Conservation (phyloP, 148 eudicot genomes). For the Rhododendron henanense region DNA sequence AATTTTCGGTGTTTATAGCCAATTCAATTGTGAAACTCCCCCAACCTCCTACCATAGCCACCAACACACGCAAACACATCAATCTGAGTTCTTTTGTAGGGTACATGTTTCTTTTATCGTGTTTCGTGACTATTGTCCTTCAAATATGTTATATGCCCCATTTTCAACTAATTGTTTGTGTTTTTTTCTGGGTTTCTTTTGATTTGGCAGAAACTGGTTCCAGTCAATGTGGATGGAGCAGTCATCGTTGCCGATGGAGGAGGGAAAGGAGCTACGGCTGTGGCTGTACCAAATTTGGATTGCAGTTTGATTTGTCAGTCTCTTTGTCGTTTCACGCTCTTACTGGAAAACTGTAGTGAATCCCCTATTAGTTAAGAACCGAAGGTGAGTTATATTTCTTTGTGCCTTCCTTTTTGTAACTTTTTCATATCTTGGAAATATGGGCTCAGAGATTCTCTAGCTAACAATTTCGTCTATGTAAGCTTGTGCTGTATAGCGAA, state of each 20-base stretch:
- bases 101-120: no score
- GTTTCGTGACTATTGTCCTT: not conserved
- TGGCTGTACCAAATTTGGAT: slow-evolving; percentile 13
- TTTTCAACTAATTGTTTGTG: not conserved
- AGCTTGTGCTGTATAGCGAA: no score
- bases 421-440: no score
- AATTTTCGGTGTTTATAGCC: not conserved
- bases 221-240: slow-evolving; percentile 12
- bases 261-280: slow-evolving; percentile 16
- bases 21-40: not conserved
- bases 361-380: no score
- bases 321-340: no score
- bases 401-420: no score
- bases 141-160: not conserved
- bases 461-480: not conserved
- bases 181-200: not conserved
- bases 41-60: not conserved
- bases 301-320: no score
- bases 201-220: slow-evolving; percentile 23
- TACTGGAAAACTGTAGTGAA: no score
- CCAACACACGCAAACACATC: not conserved
- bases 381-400: no score
- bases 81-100: not conserved
- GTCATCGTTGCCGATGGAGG: slow-evolving; percentile 15
- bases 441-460: no score